Evolutionary conservation across 1,284 basidiomycete genomes (phyloP), one percentile per base, ranked within the genome.

Genomic region (Cryptococcus sp.): DNA sequence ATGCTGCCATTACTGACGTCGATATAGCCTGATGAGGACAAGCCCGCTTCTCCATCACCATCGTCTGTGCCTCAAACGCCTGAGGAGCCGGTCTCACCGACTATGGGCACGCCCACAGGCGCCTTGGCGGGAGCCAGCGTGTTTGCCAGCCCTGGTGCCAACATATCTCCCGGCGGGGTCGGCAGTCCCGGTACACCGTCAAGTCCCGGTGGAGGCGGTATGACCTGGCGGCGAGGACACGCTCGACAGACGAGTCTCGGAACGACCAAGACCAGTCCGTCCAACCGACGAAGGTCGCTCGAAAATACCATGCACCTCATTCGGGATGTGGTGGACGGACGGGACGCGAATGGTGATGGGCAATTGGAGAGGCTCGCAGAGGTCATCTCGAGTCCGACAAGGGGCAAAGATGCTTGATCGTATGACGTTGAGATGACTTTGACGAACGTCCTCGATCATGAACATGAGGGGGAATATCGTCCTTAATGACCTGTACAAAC

Each of bases 291-390:
- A 76, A 84, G 94, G 69, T 93, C 91, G 73, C 81, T 99, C 75
- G 95, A 98, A 82, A 94, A 90, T 75, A 99, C 95, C 54, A 93
- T 96, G 82, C 89, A 88, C 68, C 85, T 98, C 78, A 96, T 99
- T 72, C 88, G 93, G 78, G 90, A 90, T 66, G 90, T 88, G 13
- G 85, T 87, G 75, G 91, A 92, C 61, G 89, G 87, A 42, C 84
- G 80, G 72, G 85, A 79, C 56, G 74, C 77, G 30, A 68, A 67
- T 47, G 74, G 72, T 8, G 75, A 78, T 63, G 64, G 61, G 23
- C 68, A 75, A 56, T 61, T 79, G 20, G 69, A 75, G 60, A 70
- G 72, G 54, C 63, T 79, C 15, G 79, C 79, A 17, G 78, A 80
- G 64, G 73, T 74, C 38, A 77, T 79, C 53, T 66, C 71, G 22